These are phyloP conservation scores for Trichoderma sp. DNA, from an alignment of 2,329 filamentous ascomycete genomes.

Conservation along the genomic window DNA sequence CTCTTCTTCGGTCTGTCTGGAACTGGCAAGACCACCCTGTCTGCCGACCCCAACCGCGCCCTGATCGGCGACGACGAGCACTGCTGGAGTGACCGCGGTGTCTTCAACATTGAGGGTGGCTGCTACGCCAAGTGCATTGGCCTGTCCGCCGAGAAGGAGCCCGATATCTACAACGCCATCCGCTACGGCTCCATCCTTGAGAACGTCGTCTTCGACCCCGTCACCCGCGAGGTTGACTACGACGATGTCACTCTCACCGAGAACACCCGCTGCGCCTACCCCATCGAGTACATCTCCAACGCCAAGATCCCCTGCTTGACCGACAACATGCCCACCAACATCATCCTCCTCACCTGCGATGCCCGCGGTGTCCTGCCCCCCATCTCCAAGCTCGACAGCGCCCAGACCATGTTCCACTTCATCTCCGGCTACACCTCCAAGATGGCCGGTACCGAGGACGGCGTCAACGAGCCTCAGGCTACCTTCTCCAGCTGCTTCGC, in stretches of 20 bases:
- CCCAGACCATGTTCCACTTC: conserved; percentile 99
- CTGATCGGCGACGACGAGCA: conserved; percentile 99
- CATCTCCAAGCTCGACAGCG: conserved; percentile 91
- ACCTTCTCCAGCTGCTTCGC: conserved; percentile 99
- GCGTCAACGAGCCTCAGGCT: conserved; percentile 93
- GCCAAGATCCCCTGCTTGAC: conserved; percentile 97
- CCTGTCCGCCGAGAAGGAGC: conserved; percentile 97
- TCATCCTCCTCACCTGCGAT: conserved; percentile 96
- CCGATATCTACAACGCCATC: conserved; percentile 95
- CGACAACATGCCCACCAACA: conserved; percentile 86
- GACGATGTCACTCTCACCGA: conserved; percentile 93
- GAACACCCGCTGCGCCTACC: conserved; percentile 98
- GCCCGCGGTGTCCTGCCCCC: conserved; percentile 95
- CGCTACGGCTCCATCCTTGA: conserved; percentile 95
- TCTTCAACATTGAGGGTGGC: conserved; percentile 99
- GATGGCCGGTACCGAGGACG: conserved; percentile 99
- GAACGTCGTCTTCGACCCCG: conserved; percentile 96
- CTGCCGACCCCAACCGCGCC: conserved; percentile 92
- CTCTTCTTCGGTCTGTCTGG: conserved; percentile 99
- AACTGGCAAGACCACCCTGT: conserved; percentile 97
- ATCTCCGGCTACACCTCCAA: conserved; percentile 99
- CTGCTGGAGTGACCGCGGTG: conserved; percentile 94
- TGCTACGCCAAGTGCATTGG: conserved; percentile 99
- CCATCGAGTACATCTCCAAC: conserved; percentile 98
- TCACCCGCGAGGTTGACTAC: conserved; percentile 88